These are phyloP conservation scores for Penicillium oxalicum DNA, from an alignment of 2,329 filamentous ascomycete genomes.

Conservation along the genomic window DNA sequence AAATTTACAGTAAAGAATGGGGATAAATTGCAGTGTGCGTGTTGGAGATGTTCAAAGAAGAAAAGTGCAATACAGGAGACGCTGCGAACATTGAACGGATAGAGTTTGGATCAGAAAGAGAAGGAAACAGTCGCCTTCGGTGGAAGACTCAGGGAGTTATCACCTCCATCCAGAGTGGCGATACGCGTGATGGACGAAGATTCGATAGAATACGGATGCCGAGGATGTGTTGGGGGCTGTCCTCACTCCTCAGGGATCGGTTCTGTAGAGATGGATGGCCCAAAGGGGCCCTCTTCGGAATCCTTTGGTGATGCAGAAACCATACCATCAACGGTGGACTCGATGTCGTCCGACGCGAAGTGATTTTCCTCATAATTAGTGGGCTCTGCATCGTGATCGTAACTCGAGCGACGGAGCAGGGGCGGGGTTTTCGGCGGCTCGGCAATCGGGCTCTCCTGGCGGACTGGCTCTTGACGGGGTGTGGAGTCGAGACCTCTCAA, in stretches of 20 bases:
- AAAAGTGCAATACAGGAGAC: not conserved
- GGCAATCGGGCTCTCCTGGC: constrained; percentile 24
- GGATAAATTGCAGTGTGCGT: not conserved
- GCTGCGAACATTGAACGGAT: no score
- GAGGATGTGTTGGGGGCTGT: not conserved
- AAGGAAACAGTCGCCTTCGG: no score
- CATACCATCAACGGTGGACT: constrained; percentile 42
- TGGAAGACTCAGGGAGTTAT: no score
- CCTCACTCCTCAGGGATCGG: constrained; percentile 8
- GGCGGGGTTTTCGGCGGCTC: constrained; percentile 48
- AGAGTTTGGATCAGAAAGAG: no score
- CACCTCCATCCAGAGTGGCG: no score
- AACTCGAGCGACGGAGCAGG: constrained; percentile 50
- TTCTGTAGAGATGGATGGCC: constrained; percentile 23
- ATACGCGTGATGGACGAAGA: no score
- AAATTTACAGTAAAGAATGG: not conserved
- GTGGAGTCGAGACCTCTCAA: constrained; percentile 27
- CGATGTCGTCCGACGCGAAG: constrained; percentile 45
- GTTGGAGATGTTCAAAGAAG: not conserved
- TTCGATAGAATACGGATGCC: no score
- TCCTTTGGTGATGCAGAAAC: constrained; percentile 31
- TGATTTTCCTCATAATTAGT: constrained; percentile 42
- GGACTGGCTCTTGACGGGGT: constrained; percentile 27
- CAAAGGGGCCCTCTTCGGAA: constrained; percentile 28
- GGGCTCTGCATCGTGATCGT: constrained; percentile 55